Base-by-base conservation (phyloP, 768 basidiomycete species). In the Pilatotrama ljubarskyi region DNA sequence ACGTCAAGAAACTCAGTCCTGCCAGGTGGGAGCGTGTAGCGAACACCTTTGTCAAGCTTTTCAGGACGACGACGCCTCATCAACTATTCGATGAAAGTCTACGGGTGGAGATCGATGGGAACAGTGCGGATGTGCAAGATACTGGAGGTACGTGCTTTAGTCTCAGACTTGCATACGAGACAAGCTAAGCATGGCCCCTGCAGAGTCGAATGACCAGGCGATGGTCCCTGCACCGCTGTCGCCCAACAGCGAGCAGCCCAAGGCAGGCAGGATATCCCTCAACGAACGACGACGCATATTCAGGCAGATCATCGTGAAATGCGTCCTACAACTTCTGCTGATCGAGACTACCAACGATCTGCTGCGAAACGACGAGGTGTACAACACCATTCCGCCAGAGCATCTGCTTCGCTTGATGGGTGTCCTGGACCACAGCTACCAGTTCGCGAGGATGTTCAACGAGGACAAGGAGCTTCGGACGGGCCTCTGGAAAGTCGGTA, bases 221-320 rank as follows among this genome's bases (percentile, higher is more conserved):
- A 87, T 94, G 58, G 69, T 94, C n/a, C 91, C 91, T 13, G 92
- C 95, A 5, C 95, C 96, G 9, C 80, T 98, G 36, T 90, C 91
- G 22, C 89, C 93, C 4, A 80, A 83, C n/a, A 79, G 77, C 58
- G 86, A 89, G 58, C 77, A 79, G 43, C 71, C 76, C 11, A 80
- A 76, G 58, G 64, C 74, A 8, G 82, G 81, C 10, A 80, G 81
- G 61, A 75, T 83, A n/a, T 83, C 86, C 6, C 74, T 85, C 43
- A 78, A 76, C 51, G 90, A 90, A 64, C 87, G 95, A 54, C 86
- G 92, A 44, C 84, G 87, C 42, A 84, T 92, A 55, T 99, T 99
- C 85, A 91, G 94, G 71, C 97, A 98, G 73, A 98, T 99, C 75
- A 98, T 99, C 62, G 95, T 98, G 65, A 98, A 98, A 89, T 99